Percentiles rank a stretch among this genome's conserved stretches.
Conservation (phyloP, 1,284 basidiomycete species). For the Calocybe gambosa region DNA sequence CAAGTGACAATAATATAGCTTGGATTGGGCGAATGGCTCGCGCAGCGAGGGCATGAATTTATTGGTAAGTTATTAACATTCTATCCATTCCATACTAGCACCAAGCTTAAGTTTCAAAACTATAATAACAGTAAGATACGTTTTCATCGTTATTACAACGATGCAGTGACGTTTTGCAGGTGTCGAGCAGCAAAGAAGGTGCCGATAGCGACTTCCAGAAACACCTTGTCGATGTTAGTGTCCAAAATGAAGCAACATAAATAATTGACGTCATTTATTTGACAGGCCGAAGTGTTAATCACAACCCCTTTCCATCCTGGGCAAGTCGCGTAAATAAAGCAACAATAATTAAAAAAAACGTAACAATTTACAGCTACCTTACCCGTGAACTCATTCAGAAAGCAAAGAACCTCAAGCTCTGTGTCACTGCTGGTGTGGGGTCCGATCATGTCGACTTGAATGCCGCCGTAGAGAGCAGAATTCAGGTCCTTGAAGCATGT, state of each 20-base stretch:
- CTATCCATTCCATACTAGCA: not conserved
- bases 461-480: constrained; percentile 75
- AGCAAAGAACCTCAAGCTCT: constrained; percentile 88
- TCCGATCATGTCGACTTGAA: constrained; percentile 93
- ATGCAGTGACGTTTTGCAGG: constrained; percentile 32
- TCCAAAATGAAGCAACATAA: not conserved
- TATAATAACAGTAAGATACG: not conserved
- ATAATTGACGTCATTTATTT: constrained; percentile 12
- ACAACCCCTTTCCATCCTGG: constrained; percentile 93
- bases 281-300: constrained; percentile 68
- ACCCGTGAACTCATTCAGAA: constrained; percentile 74
- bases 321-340: constrained; percentile 15
- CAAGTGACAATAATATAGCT: constrained; percentile 39
- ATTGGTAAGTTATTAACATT: constrained; percentile 35
- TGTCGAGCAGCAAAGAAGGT: constrained; percentile 87
- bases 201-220: constrained; percentile 83
- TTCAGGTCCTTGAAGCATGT: constrained; percentile 74
- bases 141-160: not conserved
- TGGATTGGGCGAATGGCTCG: constrained; percentile 67
- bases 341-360: not conserved
- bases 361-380: constrained; percentile 48
- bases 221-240: constrained; percentile 74
- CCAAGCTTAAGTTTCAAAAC: not conserved
- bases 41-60: constrained; percentile 73
- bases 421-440: constrained; percentile 91